These are phyloP conservation scores for Pythium sp. DNA, from an alignment of 352 stramenopile species.

Conservation along the genomic window DNA sequence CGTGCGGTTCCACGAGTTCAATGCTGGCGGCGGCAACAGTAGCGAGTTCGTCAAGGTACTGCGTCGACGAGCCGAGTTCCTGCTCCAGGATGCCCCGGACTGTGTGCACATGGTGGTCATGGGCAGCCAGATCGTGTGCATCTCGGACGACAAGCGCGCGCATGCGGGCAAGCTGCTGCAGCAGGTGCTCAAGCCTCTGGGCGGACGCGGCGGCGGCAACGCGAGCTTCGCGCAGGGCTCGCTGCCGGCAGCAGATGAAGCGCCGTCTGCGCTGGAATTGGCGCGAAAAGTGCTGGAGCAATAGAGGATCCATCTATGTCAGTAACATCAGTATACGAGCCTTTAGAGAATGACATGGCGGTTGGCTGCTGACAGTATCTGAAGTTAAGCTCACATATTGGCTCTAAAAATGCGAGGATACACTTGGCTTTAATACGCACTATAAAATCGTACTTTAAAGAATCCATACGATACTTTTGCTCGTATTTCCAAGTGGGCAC, in stretches of 20 bases:
- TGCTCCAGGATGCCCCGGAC: slow-evolving; percentile 31
- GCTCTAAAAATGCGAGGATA: neutral
- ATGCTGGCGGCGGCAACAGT: neutral
- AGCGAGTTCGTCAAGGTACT: slow-evolving; percentile 52
- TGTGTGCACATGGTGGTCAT: slow-evolving; percentile 49
- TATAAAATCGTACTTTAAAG: neutral
- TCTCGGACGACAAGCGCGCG: slow-evolving; percentile 26
- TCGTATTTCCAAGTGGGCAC: neutral
- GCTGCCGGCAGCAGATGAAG: slow-evolving; percentile 14
- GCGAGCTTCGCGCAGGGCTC: slow-evolving; percentile 63
- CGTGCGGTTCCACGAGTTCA: slow-evolving; percentile 36
- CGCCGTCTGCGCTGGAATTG: slow-evolving; percentile 21
- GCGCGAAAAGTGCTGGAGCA: slow-evolving; percentile 19
- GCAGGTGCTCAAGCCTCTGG: slow-evolving; percentile 44
- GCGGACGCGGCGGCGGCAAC: slow-evolving; percentile 57
- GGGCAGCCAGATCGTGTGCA: slow-evolving; percentile 50
- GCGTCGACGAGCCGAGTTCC: slow-evolving; percentile 57
- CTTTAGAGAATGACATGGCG: neutral
- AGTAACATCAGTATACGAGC: neutral
- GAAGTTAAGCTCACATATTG: neutral
- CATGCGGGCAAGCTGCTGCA: slow-evolving; percentile 65
- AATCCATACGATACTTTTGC: neutral
- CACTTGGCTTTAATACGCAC: neutral
- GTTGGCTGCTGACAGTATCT: neutral
- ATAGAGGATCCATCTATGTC: neutral